Conservation (phyloP, 2,329 filamentous ascomycete species). For the Calonectria pauciramosa region DNA sequence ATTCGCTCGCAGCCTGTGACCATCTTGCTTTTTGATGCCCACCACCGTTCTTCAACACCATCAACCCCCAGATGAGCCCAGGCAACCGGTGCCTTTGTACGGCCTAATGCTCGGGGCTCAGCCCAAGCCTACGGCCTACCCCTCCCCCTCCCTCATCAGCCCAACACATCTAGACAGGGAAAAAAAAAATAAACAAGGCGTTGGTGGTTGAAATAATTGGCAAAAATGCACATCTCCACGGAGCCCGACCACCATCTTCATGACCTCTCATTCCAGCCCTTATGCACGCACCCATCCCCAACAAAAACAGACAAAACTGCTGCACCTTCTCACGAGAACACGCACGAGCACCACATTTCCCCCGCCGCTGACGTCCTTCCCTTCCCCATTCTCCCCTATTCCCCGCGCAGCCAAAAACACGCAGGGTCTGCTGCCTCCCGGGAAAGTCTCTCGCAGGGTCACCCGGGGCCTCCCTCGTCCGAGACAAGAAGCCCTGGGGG, state of each 20-base stretch:
- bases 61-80: background rate
- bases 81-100: background rate
- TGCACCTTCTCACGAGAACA: slow-evolving; percentile 15
- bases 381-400: background rate
- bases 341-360: background rate
- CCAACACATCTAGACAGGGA: background rate
- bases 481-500: background rate
- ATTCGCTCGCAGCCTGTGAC: background rate
- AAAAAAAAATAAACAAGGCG: background rate
- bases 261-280: background rate
- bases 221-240: background rate
- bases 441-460: slow-evolving; percentile 1
- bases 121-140: background rate
- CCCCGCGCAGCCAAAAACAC: background rate
- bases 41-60: background rate
- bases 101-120: slow-evolving; percentile 2
- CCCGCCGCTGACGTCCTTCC: slow-evolving; percentile 6
- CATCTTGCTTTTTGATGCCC: background rate
- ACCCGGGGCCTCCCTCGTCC: slow-evolving; percentile 6
- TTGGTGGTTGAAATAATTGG: no score
- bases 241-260: background rate
- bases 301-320: background rate
- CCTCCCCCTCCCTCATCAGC: background rate
- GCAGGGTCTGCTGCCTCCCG: slow-evolving; percentile 8
- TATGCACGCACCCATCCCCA: background rate